A percentile compares a stretch with the other conserved stretches of the same genome.
Conservation (phyloP, 1,284 basidiomycete genomes). For the Cryptococcus sp. region DNA sequence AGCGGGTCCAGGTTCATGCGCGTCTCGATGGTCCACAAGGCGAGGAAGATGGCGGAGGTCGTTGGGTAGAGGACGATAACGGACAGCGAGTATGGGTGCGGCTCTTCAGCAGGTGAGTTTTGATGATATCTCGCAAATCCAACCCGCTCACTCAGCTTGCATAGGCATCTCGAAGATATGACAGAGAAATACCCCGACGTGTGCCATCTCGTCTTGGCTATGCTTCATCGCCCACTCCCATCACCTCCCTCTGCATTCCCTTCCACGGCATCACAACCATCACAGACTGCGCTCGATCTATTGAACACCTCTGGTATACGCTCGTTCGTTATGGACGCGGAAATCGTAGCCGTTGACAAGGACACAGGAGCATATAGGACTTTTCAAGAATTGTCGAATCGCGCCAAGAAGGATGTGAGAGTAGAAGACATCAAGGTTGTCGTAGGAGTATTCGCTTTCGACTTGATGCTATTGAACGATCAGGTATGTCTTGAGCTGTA, state of each 20-base stretch:
- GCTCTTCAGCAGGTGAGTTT: slow-evolving; percentile 68
- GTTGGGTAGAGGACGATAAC: slow-evolving; percentile 55
- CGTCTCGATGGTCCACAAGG: slow-evolving; percentile 47
- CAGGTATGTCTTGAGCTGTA: slow-evolving; percentile 60
- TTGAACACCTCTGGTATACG: slow-evolving; percentile 50
- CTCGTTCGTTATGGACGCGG: slow-evolving; percentile 92
- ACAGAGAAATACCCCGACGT: slow-evolving; percentile 93
- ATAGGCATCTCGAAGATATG: slow-evolving; percentile 82
- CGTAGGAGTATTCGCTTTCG: slow-evolving; percentile 94
- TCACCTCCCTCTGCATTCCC: slow-evolving; percentile 33
- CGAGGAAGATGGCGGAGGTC: slow-evolving; percentile 48
- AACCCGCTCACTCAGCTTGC: neutral
- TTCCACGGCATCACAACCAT: slow-evolving; percentile 28
- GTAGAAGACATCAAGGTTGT: slow-evolving; percentile 93
- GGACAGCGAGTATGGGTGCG: slow-evolving; percentile 59
- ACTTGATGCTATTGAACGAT: slow-evolving; percentile 91
- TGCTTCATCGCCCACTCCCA: slow-evolving; percentile 48
- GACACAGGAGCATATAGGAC: slow-evolving; percentile 82
- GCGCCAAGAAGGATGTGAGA: slow-evolving; percentile 97
- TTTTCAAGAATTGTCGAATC: slow-evolving; percentile 93
- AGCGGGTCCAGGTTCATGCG: slow-evolving; percentile 81
- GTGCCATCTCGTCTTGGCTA: slow-evolving; percentile 59
- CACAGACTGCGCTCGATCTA: slow-evolving; percentile 29
- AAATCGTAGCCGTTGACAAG: slow-evolving; percentile 93
- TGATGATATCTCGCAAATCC: neutral